phyloP scores from a whole-genome alignment of 2,329 filamentous ascomycete species.

The Pyricularia sp. region DNA sequence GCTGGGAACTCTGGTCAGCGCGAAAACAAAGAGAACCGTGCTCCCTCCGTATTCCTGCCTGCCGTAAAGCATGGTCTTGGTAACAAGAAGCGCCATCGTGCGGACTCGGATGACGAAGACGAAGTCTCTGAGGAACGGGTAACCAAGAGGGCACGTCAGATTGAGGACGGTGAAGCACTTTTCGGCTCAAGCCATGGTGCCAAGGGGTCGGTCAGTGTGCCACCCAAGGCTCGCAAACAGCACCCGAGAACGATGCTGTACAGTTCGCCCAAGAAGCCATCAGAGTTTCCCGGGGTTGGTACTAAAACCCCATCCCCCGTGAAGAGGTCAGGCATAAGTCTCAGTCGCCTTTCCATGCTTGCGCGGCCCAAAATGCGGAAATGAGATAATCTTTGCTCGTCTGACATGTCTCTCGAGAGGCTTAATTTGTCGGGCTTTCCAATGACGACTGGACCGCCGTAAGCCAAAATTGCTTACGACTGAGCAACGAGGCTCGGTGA shows the following conservation, averaged over 20 bases:
- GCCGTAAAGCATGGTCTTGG: slow-evolving; percentile 51
- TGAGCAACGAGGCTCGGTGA: background rate
- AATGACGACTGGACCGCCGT: background rate
- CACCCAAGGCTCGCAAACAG: slow-evolving; percentile 14
- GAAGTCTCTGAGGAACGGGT: slow-evolving; percentile 38
- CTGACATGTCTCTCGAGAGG: background rate
- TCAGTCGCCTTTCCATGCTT: slow-evolving; percentile 53
- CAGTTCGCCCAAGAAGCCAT: slow-evolving; percentile 20
- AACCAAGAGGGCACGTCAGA: slow-evolving; percentile 49
- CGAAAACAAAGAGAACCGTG: slow-evolving; percentile 47
- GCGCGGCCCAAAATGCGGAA: slow-evolving; percentile 48
- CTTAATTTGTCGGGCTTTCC: background rate
- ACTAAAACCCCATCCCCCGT: slow-evolving; percentile 30
- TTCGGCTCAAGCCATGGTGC: slow-evolving; percentile 36
- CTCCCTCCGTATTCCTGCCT: slow-evolving; percentile 24
- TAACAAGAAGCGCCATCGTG: slow-evolving; percentile 58
- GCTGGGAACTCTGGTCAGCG: slow-evolving; percentile 16
- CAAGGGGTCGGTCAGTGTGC: background rate
- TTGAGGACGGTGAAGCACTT: slow-evolving; percentile 41
- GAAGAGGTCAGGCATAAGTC: slow-evolving; percentile 45
- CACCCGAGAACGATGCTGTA: slow-evolving; percentile 22
- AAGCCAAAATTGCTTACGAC: background rate
- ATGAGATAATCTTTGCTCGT: slow-evolving; percentile 9
- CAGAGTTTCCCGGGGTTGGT: slow-evolving; percentile 6
- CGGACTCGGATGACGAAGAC: slow-evolving; percentile 46